Base-by-base conservation (phyloP, 805 yeast species). In the Ogataea philodendri region DNA sequence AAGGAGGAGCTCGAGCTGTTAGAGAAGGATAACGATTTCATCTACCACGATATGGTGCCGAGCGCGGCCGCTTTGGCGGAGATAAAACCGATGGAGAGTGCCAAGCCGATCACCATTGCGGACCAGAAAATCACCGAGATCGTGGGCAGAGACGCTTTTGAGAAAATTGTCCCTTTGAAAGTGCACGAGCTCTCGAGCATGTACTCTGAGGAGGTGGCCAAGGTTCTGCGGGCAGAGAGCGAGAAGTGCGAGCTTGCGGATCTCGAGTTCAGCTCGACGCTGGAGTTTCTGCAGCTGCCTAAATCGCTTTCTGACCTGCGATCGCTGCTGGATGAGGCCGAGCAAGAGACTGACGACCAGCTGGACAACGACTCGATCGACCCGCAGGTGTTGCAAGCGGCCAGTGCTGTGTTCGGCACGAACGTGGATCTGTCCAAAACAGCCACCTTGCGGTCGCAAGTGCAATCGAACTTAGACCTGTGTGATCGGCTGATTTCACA, bases 121-220 rank as follows among this genome's bases (percentile, higher is more conserved):
- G 72, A 69, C n/a, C 71, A 65, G 31, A 69, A 66, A 29, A 65
- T 83, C 26, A 66, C 67, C 25, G 62, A 69, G 8, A 47, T 70
- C 31, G 58, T 67, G 37, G 69, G 78, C 51, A 59, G 60, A 28
- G 81, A 79, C 42, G 67, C 90, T 29, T 86, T 86, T 59, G 81
- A 73, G 31, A 81, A 80, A 44, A 84, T 90, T 14, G 77, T 93
- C 5, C 97, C 97, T 2, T 67, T 88, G 53, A 75, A 79, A 21
- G 87, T 90, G 13, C 95, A 88, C 54, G 96, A 90, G 60, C 78
- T 84, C 49, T 75, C 86, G 35, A 85, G 96, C 44, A 67, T 80
- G 44, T 93, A 93, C 57, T 83, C 96, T 0, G 98, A 90, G 55
- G 88, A 85, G 55, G 84, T 86, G 58, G 90, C 96, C 0, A 78